Base-by-base conservation (phyloP, 441 rosid genomes). In the Adansonia grandidieri region DNA sequence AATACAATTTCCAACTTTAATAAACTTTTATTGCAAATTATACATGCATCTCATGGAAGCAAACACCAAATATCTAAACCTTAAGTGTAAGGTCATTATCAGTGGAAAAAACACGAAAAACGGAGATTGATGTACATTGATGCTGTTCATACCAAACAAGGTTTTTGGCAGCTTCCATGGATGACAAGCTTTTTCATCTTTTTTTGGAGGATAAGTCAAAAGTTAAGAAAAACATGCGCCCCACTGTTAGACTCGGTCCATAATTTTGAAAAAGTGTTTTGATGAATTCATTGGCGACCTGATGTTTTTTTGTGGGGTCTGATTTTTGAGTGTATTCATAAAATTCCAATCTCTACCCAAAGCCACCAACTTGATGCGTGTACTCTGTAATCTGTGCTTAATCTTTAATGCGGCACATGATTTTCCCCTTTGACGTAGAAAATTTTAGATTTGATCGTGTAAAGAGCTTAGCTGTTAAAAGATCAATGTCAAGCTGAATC, bases 161-260 rank as follows among this genome's bases (percentile, higher is more conserved):
- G 54, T 10, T 68, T 19, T 68, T 45, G 56, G 73, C 73, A 68
- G 37, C 37, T 68, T 47, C 40, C 37, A 19, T 45, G 37, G 6
- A 17, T 45, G 37, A 9, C 72, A 17, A 4, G 37, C 6, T 19
- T 47, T 28, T 45, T 45, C 72, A 68, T 68, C 72, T 1, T 19
- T 70, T 17, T 9, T 37, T 2, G 0, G 28, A 11, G 32, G 62
- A 53, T 32, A 71, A 54, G 75, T 53, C 75, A 65, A 40, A 65
- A 65, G 70, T 65, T 32, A 65, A 40, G 70, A 64, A 64, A 28
- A 51, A 51, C 19, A 28, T 14, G 42, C 74, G 45, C 74, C 56
- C 13, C 60, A 14, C 61, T 24, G 61, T 71, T 51, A 15, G 61
- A 71, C 61, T 50, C 4, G n/a, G 44, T 50, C 45, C 61, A 53